Base-by-base conservation (phyloP, 2,329 filamentous ascomycete species). In the Ceratocystis destructans region DNA sequence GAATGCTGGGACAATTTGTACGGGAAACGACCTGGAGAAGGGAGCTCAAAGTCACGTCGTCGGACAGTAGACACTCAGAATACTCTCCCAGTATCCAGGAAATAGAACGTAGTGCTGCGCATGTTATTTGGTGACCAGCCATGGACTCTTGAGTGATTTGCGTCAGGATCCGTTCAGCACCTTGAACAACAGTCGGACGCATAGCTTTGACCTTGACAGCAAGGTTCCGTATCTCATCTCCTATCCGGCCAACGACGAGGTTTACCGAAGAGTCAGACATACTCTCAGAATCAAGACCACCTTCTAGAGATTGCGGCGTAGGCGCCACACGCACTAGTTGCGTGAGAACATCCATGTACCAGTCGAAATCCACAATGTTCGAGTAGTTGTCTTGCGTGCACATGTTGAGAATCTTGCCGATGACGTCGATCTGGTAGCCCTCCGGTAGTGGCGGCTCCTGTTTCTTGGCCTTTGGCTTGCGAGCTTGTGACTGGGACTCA, bases 1-100 rank as follows among this genome's bases (percentile, higher is more conserved):
- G 80, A 1, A 87, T 84, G 61, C 84, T 83, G 0, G 88, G 79
- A 3, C 85, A 71, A 78, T 81, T 71, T 74, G 83, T 72, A 73
- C 79, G 74, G 71, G 87, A 72, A 73, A 86, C 71, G 73, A 83
- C 75, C 68, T 95, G 88, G 41, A 96, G 77, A 28, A 99, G 77
- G 17, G 86, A 84, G 22, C 85, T 86, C 66, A 99, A 78, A 0
- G 87, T 85, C 67, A 87, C 86, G 62, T 90, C 85, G 1, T 91
- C 84, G 15, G 83, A 82, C 1, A 82, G 78, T 8, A 96, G 78
- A 70, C 87, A 82, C n/a, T 81, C 78, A 5, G 90, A 84, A 74
- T 90, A 97, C 77, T 99, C 94, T 62, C 94, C 94, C 31, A 90
- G 84, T 41, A 96, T 82, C 89, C 92, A 99, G 2, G 87, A 84